Evolutionary conservation across 176 grass and related monocot species (phyloP), one percentile per base, ranked within the genome.

Genomic region (Cenchrus fungigraminus): DNA sequence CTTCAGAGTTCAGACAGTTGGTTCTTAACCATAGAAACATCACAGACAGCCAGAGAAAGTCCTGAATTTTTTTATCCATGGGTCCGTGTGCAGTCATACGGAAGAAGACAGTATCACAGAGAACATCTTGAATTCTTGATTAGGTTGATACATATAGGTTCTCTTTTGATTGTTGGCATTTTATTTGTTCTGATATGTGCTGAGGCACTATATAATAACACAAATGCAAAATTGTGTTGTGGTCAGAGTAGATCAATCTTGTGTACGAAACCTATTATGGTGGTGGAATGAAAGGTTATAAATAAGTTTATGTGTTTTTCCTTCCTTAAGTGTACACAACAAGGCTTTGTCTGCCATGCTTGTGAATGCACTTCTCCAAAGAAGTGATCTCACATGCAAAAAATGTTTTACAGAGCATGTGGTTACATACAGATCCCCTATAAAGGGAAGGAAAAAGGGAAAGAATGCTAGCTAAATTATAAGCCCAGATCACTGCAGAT

Each of bases 121-220:
- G 79, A 72, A 77, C 40, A 58, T 0, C 57, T 73, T 51, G 51
- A 31, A 32, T 81, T 78, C 64, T 82, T 79, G 71, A 82, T 83
- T 90, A 83, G 60, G 55, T 68, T 74, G 68, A 67, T 78, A 78
- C 45, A 69, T 87, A 87, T 86, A 73, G 71, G 32, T 63, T 82
- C 40, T 43, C 11, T 83, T 79, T 60, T 83, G 1, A 44, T 12
- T 7, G 61, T 53, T 73, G 76, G 8, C 61, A 80, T 80, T 83
- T 79, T 64, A 60, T 81, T 69, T n/a, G 16, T 89, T 76, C 61
- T 76, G 68, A 29, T 74, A 56, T 17, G 40, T 25, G 25, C 49
- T 11, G 79, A 78, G 20, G 50, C 79, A 59, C 81, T 66, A 67
- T 87, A 74, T 87, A 82, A 87, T 79, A 83, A 79, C 66, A 80